Evolutionary conservation across 2,329 filamentous ascomycete genomes (phyloP).

Genomic region (Remersonia thermophila): DNA sequence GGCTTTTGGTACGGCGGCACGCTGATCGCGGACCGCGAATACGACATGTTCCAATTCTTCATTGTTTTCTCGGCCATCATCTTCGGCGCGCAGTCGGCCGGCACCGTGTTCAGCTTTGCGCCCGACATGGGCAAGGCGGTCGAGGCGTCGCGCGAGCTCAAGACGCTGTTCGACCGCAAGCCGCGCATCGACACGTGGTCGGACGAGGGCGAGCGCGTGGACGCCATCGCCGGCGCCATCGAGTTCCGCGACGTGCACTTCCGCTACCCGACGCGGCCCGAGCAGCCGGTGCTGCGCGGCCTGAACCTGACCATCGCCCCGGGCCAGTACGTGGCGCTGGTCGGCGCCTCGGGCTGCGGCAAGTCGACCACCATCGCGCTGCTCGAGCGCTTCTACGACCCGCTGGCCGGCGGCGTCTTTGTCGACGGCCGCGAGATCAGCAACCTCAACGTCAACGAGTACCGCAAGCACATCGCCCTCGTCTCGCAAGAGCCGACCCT

Average conservation of each 20-base stretch:
- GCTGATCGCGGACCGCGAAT: constrained; percentile 58
- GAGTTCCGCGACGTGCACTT: constrained; percentile 93
- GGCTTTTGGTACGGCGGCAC: constrained; percentile 89
- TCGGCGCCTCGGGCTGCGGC: constrained; percentile 88
- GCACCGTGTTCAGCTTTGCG: constrained; percentile 77
- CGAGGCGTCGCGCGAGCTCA: constrained; percentile 67
- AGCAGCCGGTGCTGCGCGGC: constrained; percentile 83
- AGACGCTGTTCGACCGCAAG: constrained; percentile 69
- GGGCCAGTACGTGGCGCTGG: constrained; percentile 76
- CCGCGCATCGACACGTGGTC: constrained; percentile 79
- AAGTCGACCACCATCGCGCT: constrained; percentile 90
- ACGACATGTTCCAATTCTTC: constrained; percentile 79
- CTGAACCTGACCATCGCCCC: constrained; percentile 62
- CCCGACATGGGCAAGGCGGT: constrained; percentile 91
- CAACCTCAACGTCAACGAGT: constrained; percentile 70
- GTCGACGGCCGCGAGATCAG: constrained; percentile 77
- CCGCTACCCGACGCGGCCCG: constrained; percentile 80
- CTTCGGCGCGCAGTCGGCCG: constrained; percentile 85
- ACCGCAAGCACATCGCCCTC: constrained; percentile 71
- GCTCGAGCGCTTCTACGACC: constrained; percentile 90
- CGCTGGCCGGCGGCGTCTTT: constrained; percentile 64
- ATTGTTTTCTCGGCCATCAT: constrained; percentile 79
- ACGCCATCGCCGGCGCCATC: constrained; percentile 59
- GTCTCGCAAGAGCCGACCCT: constrained; percentile 91
- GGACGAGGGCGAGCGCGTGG: constrained; percentile 48